A percentile compares a stretch with the other conserved stretches of the same genome.
Evolutionary conservation across 164 flowering plant genomes (phyloP).

Genomic region (Litsea cubeba): DNA sequence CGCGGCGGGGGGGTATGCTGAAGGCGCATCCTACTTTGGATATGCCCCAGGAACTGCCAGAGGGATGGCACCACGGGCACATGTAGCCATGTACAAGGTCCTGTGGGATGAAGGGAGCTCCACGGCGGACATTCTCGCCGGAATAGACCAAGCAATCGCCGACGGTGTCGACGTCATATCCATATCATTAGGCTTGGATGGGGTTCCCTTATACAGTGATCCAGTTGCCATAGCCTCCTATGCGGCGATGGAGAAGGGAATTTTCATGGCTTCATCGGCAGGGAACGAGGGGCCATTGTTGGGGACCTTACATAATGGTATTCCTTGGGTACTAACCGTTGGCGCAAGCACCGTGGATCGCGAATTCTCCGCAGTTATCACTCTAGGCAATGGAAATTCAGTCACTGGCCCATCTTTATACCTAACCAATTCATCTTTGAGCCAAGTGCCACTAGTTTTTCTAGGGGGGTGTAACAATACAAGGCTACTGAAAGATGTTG

Average conservation of each 20-base stretch:
- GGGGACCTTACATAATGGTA: constrained; percentile 48
- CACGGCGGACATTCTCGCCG: constrained; percentile 54
- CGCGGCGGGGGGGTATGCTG: constrained; percentile 52
- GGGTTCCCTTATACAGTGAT: constrained; percentile 38
- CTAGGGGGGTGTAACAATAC: constrained; percentile 7
- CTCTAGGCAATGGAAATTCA: constrained; percentile 41
- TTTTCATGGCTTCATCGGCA: constrained; percentile 61
- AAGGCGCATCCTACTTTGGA: constrained; percentile 47
- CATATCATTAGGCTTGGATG: constrained; percentile 47
- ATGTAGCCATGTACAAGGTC: constrained; percentile 69
- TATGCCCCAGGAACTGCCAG: constrained; percentile 53
- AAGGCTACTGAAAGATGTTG: constrained; percentile 20
- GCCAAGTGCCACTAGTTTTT: constrained; percentile 20
- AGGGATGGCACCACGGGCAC: constrained; percentile 63
- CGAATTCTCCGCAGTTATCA: constrained; percentile 31
- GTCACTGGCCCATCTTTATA: constrained; percentile 41
- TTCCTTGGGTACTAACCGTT: constrained; percentile 69
- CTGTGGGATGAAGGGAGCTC: constrained; percentile 37
- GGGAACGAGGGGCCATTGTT: constrained; percentile 61
- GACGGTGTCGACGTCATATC: constrained; percentile 70
- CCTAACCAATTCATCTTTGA: constrained; percentile 22
- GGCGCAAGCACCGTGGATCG: constrained; percentile 71
- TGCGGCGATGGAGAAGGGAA: constrained; percentile 54
- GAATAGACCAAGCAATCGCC: constrained; percentile 49
- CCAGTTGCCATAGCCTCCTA: constrained; percentile 66